Conservation (phyloP, 106 monocot genomes). For the Dendrobium chrysotoxum region DNA sequence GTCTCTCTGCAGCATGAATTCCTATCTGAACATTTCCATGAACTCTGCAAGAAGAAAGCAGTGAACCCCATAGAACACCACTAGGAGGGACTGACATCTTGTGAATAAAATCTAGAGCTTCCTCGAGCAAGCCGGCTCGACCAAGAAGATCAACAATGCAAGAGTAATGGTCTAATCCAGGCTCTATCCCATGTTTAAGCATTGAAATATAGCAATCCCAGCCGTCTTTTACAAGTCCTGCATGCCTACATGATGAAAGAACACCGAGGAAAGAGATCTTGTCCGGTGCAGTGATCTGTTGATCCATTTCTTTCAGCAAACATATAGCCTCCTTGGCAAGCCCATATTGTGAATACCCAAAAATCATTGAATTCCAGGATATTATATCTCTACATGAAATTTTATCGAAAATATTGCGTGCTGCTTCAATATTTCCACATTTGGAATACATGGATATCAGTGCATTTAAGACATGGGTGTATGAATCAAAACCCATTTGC, state of each 20-base stretch:
- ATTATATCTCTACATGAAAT: conserved; percentile 37
- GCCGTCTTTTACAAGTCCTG: conserved; percentile 32
- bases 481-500: conserved; percentile 29
- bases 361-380: conserved; percentile 59
- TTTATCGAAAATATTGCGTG: conserved; percentile 23
- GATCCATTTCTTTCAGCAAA: conserved; percentile 33
- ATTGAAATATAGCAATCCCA: conserved; percentile 31
- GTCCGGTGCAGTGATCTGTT: conserved; percentile 21
- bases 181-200: conserved; percentile 28
- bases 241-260: conserved; percentile 51
- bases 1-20: conserved; percentile 43
- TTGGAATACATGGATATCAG: conserved; percentile 55
- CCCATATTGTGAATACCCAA: conserved; percentile 43
- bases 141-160: conserved; percentile 55
- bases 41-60: conserved; percentile 37
- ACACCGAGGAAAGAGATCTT: conserved; percentile 39
- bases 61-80: conserved; percentile 49
- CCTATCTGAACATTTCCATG: conserved; percentile 43
- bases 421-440: conserved; percentile 39
- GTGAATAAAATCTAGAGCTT: conserved; percentile 35
- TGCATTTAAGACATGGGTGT: conserved; percentile 38
- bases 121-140: conserved; percentile 39
- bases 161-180: conserved; percentile 42
- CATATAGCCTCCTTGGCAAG: conserved; percentile 28
- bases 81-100: conserved; percentile 40